phyloP scores from a whole-genome alignment of 2,329 filamentous ascomycete species.

The Remersonia thermophila region DNA sequence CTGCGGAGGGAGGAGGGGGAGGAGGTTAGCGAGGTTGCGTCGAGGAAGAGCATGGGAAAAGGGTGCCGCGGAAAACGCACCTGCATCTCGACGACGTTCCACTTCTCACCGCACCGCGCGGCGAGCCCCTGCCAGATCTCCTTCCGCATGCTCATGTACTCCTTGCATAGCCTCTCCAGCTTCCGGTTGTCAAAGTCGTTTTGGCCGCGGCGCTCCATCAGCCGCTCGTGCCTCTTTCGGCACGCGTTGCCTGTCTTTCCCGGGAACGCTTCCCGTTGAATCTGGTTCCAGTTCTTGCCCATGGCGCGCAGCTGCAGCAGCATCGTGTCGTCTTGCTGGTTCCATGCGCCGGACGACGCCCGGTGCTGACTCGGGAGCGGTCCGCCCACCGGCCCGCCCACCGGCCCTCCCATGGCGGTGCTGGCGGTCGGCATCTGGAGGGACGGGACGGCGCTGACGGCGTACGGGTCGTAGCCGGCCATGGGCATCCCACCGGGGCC shows the following conservation, averaged over 20 bases:
- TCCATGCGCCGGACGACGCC: slow-evolving; percentile 58
- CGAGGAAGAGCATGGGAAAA: neutral
- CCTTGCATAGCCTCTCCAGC: slow-evolving; percentile 59
- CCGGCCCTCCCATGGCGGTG: slow-evolving; percentile 17
- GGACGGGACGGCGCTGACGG: slow-evolving; percentile 23
- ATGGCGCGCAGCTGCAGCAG: slow-evolving; percentile 59
- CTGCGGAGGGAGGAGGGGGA: slow-evolving; percentile 28
- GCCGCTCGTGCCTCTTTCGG: slow-evolving; percentile 74
- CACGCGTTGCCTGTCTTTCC: slow-evolving; percentile 72
- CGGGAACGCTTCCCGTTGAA: slow-evolving; percentile 64
- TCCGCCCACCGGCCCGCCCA: slow-evolving; percentile 17
- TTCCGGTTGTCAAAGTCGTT: slow-evolving; percentile 71
- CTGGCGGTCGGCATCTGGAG: slow-evolving; percentile 19
- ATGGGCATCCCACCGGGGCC: slow-evolving; percentile 18
- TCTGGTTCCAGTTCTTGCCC: slow-evolving; percentile 74
- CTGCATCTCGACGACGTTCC: slow-evolving; percentile 56
- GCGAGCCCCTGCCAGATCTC: slow-evolving; percentile 73
- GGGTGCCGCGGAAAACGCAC: slow-evolving; percentile 29
- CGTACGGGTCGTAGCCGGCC: slow-evolving; percentile 23
- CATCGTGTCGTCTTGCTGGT: slow-evolving; percentile 58
- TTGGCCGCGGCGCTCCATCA: slow-evolving; percentile 63
- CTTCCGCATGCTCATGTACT: slow-evolving; percentile 68
- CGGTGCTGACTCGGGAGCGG: slow-evolving; percentile 32
- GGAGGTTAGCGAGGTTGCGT: slow-evolving; percentile 7
- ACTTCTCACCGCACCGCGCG: slow-evolving; percentile 67